A percentile compares a stretch with the other conserved stretches of the same genome.
Evolutionary conservation across 2,329 filamentous ascomycete species (phyloP).

Genomic region (Ophiognomonia clavigignenti-juglandacearum): DNA sequence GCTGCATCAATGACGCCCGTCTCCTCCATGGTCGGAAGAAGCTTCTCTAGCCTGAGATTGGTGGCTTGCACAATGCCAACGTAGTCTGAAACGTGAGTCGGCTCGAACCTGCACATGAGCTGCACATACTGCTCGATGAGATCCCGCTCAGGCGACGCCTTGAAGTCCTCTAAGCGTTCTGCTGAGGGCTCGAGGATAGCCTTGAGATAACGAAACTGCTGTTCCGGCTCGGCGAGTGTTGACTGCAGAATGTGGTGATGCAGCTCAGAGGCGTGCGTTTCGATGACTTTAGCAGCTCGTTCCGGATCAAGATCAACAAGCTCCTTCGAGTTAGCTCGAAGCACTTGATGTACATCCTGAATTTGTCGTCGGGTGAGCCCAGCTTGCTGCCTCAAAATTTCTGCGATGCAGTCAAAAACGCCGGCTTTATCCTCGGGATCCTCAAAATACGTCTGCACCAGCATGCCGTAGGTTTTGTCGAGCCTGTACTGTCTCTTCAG

Average conservation of each 20-base stretch:
- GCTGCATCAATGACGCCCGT: conserved; percentile 90
- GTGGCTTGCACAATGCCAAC: conserved; percentile 70
- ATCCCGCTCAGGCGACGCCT: conserved; percentile 40
- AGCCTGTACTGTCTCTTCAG: conserved; percentile 81
- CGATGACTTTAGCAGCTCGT: conserved; percentile 61
- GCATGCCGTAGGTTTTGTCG: conserved; percentile 73
- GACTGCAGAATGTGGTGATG: conserved; percentile 62
- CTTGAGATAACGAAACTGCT: conserved; percentile 72
- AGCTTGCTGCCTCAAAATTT: conserved; percentile 64
- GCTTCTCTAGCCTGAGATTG: conserved; percentile 71
- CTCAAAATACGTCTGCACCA: conserved; percentile 79
- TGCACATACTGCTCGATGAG: conserved; percentile 83
- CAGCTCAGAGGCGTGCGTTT: conserved; percentile 55
- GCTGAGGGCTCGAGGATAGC: conserved; percentile 65
- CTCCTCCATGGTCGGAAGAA: conserved; percentile 84
- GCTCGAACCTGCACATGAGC: conserved; percentile 84
- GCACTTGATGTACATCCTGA: conserved; percentile 63
- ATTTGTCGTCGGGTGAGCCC: conserved; percentile 64
- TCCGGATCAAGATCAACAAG: conserved; percentile 64
- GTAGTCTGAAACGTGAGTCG: conserved; percentile 79
- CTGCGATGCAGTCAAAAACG: conserved; percentile 74
- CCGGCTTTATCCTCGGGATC: conserved; percentile 70
- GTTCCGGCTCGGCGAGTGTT: conserved; percentile 53
- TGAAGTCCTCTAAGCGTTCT: conserved; percentile 29
- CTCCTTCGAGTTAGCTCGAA: conserved; percentile 60